Conservation (phyloP, 2,329 filamentous ascomycete species). For the Microsporum audouinii region DNA sequence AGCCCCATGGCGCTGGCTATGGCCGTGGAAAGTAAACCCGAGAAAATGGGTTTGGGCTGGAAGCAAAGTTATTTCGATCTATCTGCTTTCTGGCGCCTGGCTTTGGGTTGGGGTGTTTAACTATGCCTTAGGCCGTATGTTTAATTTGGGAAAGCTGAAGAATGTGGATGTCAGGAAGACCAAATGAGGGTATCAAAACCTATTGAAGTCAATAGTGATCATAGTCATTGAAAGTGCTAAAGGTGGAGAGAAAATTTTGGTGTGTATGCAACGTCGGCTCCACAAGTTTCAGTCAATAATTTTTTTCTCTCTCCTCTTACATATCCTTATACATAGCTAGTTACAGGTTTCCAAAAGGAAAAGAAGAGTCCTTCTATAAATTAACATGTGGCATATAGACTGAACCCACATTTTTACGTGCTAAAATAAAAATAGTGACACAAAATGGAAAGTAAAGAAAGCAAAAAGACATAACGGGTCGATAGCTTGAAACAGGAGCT, state of each 20-base stretch:
- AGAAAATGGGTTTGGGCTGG: conserved; percentile 40
- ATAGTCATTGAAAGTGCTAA: no score
- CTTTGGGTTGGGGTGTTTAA: conserved; percentile 29
- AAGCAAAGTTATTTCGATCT: conserved; percentile 37
- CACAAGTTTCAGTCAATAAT: not conserved
- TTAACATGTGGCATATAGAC: conserved; percentile 4
- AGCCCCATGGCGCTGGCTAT: conserved; percentile 39
- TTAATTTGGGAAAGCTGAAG: conserved; percentile 40
- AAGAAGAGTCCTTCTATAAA: conserved; percentile 2
- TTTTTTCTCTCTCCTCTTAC: not conserved
- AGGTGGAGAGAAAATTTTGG: no score
- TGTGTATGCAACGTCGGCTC: not conserved
- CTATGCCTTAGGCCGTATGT: conserved; percentile 39
- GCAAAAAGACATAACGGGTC: not conserved
- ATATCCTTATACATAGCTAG: conserved; percentile 1
- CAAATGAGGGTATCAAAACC: not conserved
- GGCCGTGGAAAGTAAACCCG: conserved; percentile 32
- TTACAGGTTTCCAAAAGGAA: not conserved
- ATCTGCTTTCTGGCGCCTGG: conserved; percentile 40
- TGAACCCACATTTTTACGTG: conserved; percentile 1
- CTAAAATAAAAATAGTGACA: conserved; percentile 4
- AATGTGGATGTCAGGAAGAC: conserved; percentile 5
- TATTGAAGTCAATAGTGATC: not conserved
- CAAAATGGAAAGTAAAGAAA: not conserved
- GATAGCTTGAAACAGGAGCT: not conserved